These are phyloP conservation scores for Trametes coccinea DNA, from an alignment of 768 basidiomycete genomes.

Conservation along the genomic window DNA sequence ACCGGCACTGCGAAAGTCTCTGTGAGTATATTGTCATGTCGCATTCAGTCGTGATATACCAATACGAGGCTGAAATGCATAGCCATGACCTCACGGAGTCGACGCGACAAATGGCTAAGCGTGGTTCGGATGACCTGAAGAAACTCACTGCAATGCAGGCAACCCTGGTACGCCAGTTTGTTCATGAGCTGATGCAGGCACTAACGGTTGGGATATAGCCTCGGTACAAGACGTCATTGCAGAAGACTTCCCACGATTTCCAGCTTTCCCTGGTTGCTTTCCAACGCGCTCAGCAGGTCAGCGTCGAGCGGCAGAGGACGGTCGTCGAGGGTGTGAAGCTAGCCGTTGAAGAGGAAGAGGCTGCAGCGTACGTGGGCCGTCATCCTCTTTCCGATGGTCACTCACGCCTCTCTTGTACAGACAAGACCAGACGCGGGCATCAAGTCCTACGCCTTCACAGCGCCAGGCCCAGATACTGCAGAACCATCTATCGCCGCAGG, in stretches of 20 bases:
- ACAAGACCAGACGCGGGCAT: slow-evolving; percentile 24
- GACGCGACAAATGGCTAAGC: slow-evolving; percentile 93
- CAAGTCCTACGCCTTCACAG: slow-evolving; percentile 51
- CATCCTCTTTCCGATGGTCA: not conserved
- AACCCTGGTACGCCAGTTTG: slow-evolving; percentile 47
- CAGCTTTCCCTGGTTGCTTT: slow-evolving; percentile 88
- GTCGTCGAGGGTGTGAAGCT: slow-evolving; percentile 86
- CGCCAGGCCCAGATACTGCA: slow-evolving; percentile 73
- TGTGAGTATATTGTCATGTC: slow-evolving; percentile 55
- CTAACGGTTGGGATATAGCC: slow-evolving; percentile 46
- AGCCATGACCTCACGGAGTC: slow-evolving; percentile 95
- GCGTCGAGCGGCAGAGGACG: slow-evolving; percentile 85
- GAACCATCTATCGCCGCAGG: slow-evolving; percentile 79
- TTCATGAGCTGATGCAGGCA: not conserved
- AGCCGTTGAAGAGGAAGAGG: slow-evolving; percentile 73
- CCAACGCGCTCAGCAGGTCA: slow-evolving; percentile 87
- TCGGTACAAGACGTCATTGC: slow-evolving; percentile 77
- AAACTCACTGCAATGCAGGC: slow-evolving; percentile 71
- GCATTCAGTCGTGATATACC: not conserved
- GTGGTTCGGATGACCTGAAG: slow-evolving; percentile 92
- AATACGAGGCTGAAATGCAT: not conserved
- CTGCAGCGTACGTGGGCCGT: slow-evolving; percentile 31
- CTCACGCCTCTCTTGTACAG: slow-evolving; percentile 1
- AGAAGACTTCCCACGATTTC: slow-evolving; percentile 93
- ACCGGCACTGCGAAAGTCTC: slow-evolving; percentile 71